Evolutionary conservation across 202 grass and related monocot species (phyloP), one percentile per base, ranked within the genome.

Genomic region (Carex arenaria): DNA sequence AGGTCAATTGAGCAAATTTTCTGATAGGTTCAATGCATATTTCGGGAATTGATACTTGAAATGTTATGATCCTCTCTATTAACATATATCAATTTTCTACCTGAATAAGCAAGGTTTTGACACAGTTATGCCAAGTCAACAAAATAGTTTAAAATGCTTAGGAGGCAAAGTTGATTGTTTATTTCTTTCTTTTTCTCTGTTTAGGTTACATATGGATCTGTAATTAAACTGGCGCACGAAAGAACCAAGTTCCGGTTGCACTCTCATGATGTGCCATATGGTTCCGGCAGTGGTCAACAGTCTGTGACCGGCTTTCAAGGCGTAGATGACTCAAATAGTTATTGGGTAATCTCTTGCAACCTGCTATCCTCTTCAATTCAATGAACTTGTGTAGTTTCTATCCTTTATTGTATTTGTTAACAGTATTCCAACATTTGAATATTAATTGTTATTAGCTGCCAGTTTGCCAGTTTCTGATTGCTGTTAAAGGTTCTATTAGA

Each of bases 201-300:
- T 61, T 81, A 95, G 93, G 90, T 95, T 76, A 93, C 95, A 23
- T 98, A 93, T 70, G 91, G 95, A 6, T 89, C 89, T 53, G 89
- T 67, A 51, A 87, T 98, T 72, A 98, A 98, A 60, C 73, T 95
- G 86, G 90, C 93, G 86, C 95, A 93, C 22, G 93, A 98, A 76
- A 95, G 43, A 82, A 95, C 88, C 20, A 93, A 92, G 69, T 93
- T 90, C 62, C 89, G 95, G 78, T 56, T 93, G 76, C 95, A 98
- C 84, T 98, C 95, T 18, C 89, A 95, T 56, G 95, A 98, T 36
- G 95, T 98, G 85, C 95, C 95, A 0, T 98, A 98, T 76, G 95
- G 95, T 66, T 98, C 93, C n/a, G 95, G 95, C 52, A 98, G 95
- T 55, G 95, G 95, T 53, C 93, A 95, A 85, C 91, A 95, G 62